Evolutionary conservation across 768 basidiomycete species (phyloP).

Genomic region (Favolaschia claudopus): DNA sequence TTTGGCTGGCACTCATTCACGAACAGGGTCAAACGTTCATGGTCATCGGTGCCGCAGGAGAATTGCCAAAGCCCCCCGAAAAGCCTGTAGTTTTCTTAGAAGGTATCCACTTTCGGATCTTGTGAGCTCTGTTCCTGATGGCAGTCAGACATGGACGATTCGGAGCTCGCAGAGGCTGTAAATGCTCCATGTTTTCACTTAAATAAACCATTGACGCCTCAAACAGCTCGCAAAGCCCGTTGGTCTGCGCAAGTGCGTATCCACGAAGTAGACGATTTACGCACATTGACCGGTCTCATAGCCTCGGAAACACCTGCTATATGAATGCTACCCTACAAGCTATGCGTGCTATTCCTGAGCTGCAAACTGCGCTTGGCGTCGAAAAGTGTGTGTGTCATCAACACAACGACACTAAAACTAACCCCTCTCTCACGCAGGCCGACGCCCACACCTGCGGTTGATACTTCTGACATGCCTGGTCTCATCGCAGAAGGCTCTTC

Average conservation of each 20-base stretch:
- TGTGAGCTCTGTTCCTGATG: no score
- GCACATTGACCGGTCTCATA: conserved; percentile 31
- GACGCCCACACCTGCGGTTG: neutral
- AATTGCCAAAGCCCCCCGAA: conserved; percentile 87
- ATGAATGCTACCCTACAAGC: conserved; percentile 96
- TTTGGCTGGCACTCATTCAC: neutral
- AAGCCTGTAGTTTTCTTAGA: conserved; percentile 86
- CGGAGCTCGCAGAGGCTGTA: conserved; percentile 82
- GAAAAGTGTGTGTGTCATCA: conserved; percentile 49
- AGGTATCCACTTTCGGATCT: conserved; percentile 49
- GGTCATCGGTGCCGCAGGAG: conserved; percentile 93
- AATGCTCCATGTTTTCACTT: conserved; percentile 31
- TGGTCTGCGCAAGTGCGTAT: conserved; percentile 75
- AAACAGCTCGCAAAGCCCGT: conserved; percentile 79
- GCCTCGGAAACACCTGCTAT: conserved; percentile 95
- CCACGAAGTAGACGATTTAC: neutral
- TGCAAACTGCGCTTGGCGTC: conserved; percentile 72
- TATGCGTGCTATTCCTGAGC: conserved; percentile 91
- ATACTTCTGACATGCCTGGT: neutral
- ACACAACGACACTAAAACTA: no score
- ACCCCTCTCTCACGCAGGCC: no score
- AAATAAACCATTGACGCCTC: conserved; percentile 3
- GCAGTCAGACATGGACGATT: conserved; percentile 89
- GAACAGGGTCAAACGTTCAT: conserved; percentile 86
- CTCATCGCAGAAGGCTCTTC: no score